Percentiles rank a stretch among this genome's conserved stretches.
Evolutionary conservation across 805 yeast species (phyloP).

Genomic region (Myxozyma lipomycoides): DNA sequence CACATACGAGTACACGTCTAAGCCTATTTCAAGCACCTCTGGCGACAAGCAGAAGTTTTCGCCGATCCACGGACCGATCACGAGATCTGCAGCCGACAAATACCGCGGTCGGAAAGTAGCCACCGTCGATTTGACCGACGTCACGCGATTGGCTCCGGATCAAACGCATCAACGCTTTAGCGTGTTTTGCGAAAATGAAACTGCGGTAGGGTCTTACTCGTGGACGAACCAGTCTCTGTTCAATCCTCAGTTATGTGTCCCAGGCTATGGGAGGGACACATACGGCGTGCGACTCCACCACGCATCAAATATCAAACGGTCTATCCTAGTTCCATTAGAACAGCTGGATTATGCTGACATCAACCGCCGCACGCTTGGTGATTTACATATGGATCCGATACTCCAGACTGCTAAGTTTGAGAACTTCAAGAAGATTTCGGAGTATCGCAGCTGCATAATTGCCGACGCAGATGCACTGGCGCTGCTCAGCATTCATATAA

Average conservation of each 20-base stretch:
- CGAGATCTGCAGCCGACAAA: not conserved
- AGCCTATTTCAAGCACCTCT: not conserved
- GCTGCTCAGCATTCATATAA: not conserved
- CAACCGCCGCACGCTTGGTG: not conserved
- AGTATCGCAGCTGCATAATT: no score
- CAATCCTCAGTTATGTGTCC: no score
- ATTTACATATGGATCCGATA: not conserved
- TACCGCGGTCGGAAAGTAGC: not conserved
- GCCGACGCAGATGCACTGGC: not conserved
- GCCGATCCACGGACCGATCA: not conserved
- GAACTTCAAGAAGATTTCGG: not conserved
- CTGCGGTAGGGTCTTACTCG: no score
- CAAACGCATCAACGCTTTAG: no score
- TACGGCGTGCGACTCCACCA: not conserved
- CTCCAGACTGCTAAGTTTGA: not conserved
- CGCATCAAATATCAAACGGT: not conserved
- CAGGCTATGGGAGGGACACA: no score
- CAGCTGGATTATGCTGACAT: not conserved
- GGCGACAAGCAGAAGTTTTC: not conserved
- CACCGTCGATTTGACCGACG: not conserved
- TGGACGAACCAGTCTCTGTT: no score
- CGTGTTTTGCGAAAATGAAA: no score
- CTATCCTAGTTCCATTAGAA: not conserved
- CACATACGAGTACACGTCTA: no score
- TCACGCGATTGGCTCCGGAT: no score